phyloP scores from a whole-genome alignment of 139 green algal genomes.

The Ettlia oleoabundans region DNA sequence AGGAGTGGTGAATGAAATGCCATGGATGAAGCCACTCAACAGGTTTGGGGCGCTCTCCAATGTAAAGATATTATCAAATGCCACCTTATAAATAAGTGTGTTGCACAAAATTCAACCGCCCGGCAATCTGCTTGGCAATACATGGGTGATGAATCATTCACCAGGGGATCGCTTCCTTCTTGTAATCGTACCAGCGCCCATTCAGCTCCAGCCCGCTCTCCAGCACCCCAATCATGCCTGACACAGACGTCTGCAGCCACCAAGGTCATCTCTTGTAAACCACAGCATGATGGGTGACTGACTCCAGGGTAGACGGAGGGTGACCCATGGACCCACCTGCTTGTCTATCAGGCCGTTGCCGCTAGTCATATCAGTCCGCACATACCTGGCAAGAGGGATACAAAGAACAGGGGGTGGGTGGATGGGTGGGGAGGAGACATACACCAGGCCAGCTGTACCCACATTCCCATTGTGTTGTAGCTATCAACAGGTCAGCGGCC shows the following conservation, averaged over 20 bases:
- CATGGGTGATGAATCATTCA: constrained; percentile 26
- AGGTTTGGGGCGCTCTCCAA: no score
- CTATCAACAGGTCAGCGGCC: no score
- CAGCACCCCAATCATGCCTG: constrained; percentile 46
- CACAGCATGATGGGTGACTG: neutral
- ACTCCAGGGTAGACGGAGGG: neutral
- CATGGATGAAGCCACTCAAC: no score
- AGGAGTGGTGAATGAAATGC: no score
- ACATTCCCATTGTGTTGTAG: no score
- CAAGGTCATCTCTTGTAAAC: no score
- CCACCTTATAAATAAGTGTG: no score
- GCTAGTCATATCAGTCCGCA: constrained; percentile 46
- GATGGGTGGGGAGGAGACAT: neutral
- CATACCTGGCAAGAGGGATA: neutral
- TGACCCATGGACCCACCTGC: neutral
- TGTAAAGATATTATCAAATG: no score
- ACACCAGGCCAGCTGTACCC: neutral
- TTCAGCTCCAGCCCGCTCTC: constrained; percentile 39
- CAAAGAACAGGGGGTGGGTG: neutral
- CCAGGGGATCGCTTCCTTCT: constrained; percentile 39
- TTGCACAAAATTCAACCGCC: no score
- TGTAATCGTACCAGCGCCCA: constrained; percentile 31
- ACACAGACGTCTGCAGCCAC: constrained; percentile 39
- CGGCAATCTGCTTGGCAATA: no score
- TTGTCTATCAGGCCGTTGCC: constrained; percentile 41